These are phyloP conservation scores for Haplosporangium sp. DNA, from an alignment of 371 early-diverging fungal species.

Conservation along the genomic window DNA sequence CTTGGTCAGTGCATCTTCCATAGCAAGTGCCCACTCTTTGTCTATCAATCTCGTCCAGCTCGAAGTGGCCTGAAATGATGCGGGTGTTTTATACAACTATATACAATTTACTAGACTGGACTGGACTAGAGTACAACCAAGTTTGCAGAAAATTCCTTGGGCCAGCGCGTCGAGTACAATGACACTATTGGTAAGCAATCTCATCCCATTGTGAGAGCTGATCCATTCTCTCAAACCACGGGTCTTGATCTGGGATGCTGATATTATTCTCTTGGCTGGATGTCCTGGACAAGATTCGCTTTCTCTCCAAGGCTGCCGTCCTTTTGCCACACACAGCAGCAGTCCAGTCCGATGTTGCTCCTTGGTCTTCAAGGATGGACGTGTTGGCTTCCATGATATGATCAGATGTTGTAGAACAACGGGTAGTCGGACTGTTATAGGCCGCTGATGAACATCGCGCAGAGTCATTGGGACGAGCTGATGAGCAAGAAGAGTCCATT, in stretches of 20 bases:
- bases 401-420: not conserved
- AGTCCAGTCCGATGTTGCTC: conserved; percentile 25
- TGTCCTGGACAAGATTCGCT: conserved; percentile 22
- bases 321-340: conserved; percentile 32
- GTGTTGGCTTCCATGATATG: conserved; percentile 4
- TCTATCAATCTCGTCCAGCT: too few species aligned
- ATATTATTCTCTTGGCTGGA: conserved; percentile 5
- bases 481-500: not conserved
- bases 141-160: not conserved
- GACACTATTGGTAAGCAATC: conserved; percentile 14
- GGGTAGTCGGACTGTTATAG: not conserved
- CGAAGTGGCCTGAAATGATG: too few species aligned
- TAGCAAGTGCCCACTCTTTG: too few species aligned
- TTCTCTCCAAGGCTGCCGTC: conserved; percentile 16
- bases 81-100: too few species aligned
- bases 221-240: conserved; percentile 26
- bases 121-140: not conserved
- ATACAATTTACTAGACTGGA: not conserved
- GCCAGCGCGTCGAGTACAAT: too few species aligned
- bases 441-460: not conserved
- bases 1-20: too few species aligned
- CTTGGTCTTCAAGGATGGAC: not conserved
- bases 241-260: not conserved
- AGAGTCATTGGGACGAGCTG: not conserved
- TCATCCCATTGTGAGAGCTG: conserved; percentile 35